Percentiles rank a stretch among this genome's conserved stretches.
Evolutionary conservation across 169 alveolate genomes (phyloP).

Genomic region (Perkinsus olseni): DNA sequence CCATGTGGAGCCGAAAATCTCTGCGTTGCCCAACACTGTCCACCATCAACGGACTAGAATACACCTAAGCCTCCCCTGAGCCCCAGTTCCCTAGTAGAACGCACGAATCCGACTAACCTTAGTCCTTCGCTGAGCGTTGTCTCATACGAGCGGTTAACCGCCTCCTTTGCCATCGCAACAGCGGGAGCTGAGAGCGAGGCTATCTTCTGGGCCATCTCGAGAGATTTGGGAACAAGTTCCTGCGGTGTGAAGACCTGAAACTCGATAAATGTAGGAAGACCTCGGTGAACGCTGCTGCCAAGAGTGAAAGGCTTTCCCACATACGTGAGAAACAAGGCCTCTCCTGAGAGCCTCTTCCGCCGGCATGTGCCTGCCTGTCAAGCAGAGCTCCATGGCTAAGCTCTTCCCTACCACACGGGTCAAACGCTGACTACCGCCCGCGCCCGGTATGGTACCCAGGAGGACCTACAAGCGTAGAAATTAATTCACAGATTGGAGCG

Average conservation of each 20-base stretch:
- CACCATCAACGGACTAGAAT: too few species aligned
- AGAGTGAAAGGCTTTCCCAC: background rate
- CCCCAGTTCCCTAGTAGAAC: too few species aligned
- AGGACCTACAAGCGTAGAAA: background rate
- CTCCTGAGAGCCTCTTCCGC: slow-evolving; percentile 56
- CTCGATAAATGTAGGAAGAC: background rate
- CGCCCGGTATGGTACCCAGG: slow-evolving; percentile 57
- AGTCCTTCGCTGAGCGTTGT: slow-evolving; percentile 56
- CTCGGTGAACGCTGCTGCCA: background rate
- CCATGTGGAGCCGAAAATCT: too few species aligned
- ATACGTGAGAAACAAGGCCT: slow-evolving; percentile 37
- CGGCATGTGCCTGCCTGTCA: slow-evolving; percentile 14
- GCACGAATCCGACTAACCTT: background rate
- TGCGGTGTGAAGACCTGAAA: slow-evolving; percentile 24
- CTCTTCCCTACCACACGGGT: slow-evolving; percentile 58
- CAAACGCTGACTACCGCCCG: slow-evolving; percentile 68
- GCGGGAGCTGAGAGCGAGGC: slow-evolving; percentile 22
- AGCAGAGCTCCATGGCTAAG: slow-evolving; percentile 48
- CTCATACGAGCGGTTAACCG: slow-evolving; percentile 55
- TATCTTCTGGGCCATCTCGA: slow-evolving; percentile 31
- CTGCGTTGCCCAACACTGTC: too few species aligned
- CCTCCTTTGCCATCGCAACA: slow-evolving; percentile 56
- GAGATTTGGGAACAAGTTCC: slow-evolving; percentile 17
- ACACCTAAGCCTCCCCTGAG: too few species aligned
- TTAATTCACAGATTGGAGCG: slow-evolving; percentile 13